These are phyloP conservation scores for Cornus controversa DNA, from an alignment of 148 eudicot species.

Conservation along the genomic window DNA sequence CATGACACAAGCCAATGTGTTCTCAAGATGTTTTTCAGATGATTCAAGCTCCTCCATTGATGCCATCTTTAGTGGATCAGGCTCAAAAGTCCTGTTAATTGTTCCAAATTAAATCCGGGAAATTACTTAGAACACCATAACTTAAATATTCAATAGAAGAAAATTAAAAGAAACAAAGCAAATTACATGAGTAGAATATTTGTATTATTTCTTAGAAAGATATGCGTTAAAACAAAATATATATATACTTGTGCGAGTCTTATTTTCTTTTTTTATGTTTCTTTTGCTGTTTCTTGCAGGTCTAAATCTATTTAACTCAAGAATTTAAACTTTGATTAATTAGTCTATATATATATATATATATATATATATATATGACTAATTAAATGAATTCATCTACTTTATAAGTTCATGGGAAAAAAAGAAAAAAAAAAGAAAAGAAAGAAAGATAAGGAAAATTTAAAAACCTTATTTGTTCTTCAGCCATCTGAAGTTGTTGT, in stretches of 20 bases:
- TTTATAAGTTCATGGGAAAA: background rate
- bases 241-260: no score
- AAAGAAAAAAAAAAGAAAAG: background rate
- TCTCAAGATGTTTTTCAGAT: constrained; percentile 49
- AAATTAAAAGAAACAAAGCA: no score
- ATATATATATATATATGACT: no score
- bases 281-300: no score
- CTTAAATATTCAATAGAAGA: background rate
- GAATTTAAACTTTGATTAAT: no score
- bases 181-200: no score
- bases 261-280: no score
- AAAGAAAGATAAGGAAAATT: background rate
- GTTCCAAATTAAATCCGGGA: background rate
- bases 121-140: background rate
- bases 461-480: constrained; percentile 57
- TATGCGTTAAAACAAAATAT: no score
- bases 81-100: constrained; percentile 45
- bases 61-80: constrained; percentile 47
- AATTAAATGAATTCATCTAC: no score
- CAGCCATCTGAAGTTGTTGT: constrained; percentile 46
- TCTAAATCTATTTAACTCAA: no score
- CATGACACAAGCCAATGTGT: constrained; percentile 39
- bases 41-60: constrained; percentile 53
- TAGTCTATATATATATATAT: no score
- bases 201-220: no score